Percentiles rank a stretch among this genome's conserved stretches.
phyloP scores from a whole-genome alignment of 352 stramenopile genomes.

The Pythium utonaiense region DNA sequence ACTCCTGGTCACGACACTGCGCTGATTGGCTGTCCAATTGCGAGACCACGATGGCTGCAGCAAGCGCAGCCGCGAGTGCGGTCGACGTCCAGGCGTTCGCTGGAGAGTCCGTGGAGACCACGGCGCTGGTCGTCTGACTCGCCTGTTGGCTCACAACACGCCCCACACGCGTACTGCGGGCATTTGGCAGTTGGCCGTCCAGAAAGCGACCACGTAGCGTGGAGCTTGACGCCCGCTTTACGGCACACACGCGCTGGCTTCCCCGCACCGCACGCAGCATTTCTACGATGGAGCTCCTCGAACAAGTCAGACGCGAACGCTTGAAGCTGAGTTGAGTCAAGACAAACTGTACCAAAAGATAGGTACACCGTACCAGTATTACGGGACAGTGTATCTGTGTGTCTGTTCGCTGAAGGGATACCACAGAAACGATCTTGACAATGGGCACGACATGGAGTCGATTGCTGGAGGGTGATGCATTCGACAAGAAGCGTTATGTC shows the following conservation, averaged over 20 bases:
- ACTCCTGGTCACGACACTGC: background rate
- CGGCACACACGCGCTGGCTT: background rate
- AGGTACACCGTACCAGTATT: conserved; percentile 10
- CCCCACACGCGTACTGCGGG: background rate
- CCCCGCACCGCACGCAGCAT: conserved; percentile 6
- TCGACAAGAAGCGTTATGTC: conserved; percentile 20
- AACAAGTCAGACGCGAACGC: conserved; percentile 1
- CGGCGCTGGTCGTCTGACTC: background rate
- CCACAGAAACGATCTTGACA: background rate
- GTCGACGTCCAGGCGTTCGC: background rate
- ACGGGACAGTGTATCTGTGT: background rate
- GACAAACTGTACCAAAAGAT: conserved; percentile 4
- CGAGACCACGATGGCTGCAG: background rate
- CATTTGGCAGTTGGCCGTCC: too few species aligned
- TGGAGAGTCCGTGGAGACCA: background rate
- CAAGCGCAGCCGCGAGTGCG: conserved; percentile 4
- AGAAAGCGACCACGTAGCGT: background rate
- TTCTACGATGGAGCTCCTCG: background rate
- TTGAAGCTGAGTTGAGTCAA: conserved; percentile 4
- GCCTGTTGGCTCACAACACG: background rate
- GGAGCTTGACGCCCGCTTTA: background rate
- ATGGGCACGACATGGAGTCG: conserved; percentile 26
- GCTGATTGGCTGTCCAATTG: background rate
- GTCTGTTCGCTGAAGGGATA: background rate
- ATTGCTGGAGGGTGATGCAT: conserved; percentile 17